These are phyloP conservation scores for Botrytis galanthina DNA, from an alignment of 2,329 filamentous ascomycete genomes.

Conservation along the genomic window DNA sequence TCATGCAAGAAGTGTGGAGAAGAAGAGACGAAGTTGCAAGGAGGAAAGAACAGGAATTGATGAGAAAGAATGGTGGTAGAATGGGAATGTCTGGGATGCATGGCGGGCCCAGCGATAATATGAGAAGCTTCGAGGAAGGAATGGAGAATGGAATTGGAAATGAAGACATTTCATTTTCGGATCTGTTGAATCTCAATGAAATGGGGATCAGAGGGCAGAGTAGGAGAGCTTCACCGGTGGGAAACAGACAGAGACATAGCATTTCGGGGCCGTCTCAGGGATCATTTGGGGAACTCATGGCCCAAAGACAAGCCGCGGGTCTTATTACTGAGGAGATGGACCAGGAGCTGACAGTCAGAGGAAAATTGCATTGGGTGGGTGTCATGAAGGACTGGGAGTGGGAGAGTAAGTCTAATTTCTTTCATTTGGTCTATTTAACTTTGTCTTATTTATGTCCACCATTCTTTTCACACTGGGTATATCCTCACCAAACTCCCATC, in stretches of 20 bases:
- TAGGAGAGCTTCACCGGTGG: neutral
- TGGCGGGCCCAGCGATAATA: conserved; percentile 21
- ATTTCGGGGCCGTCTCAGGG: conserved; percentile 22
- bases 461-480: neutral
- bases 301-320: conserved; percentile 26
- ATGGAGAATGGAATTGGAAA: conserved; percentile 26
- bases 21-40: conserved; percentile 52
- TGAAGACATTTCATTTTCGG: conserved; percentile 33
- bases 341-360: conserved; percentile 62
- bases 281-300: conserved; percentile 22
- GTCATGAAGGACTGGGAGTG: conserved; percentile 73
- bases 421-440: neutral
- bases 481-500: neutral
- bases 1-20: conserved; percentile 65
- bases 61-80: conserved; percentile 24
- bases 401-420: conserved; percentile 55
- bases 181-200: conserved; percentile 35
- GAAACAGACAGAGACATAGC: conserved; percentile 20
- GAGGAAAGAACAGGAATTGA: conserved; percentile 27
- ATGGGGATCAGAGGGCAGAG: conserved; percentile 25
- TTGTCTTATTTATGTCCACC: neutral
- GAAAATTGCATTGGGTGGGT: conserved; percentile 65
- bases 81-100: conserved; percentile 1
- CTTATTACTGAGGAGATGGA: conserved; percentile 47
- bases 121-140: conserved; percentile 37